Evolutionary conservation across 495 filamentous ascomycete genomes (phyloP).

Genomic region (Astrothelium macrocarpum): DNA sequence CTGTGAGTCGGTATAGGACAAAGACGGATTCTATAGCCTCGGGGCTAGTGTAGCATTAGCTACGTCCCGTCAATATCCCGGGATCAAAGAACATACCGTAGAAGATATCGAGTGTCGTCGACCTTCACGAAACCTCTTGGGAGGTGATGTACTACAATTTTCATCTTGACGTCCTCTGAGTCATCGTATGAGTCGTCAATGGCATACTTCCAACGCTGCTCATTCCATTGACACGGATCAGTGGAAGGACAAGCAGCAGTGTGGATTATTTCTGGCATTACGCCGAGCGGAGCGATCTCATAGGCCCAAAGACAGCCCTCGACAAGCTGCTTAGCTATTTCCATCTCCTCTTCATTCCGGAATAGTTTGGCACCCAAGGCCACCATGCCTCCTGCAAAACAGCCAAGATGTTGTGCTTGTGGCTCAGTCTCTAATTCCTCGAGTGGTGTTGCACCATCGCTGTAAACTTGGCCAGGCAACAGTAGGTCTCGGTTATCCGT

Average conservation of each 20-base stretch:
- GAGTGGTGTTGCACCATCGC: conserved; percentile 15
- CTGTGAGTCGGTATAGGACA: conserved; percentile 29
- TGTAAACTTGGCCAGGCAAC: conserved; percentile 32
- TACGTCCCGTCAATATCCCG: neutral
- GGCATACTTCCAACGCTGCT: conserved; percentile 31
- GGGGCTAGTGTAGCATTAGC: conserved; percentile 13
- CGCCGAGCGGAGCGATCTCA: conserved; percentile 64
- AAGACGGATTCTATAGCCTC: conserved; percentile 29
- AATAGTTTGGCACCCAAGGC: conserved; percentile 48
- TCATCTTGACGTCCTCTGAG: conserved; percentile 7
- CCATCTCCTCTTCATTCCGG: conserved; percentile 43
- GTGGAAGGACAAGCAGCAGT: conserved; percentile 40
- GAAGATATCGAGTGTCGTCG: conserved; percentile 44
- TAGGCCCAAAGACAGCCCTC: conserved; percentile 96
- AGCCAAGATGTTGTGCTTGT: conserved; percentile 46
- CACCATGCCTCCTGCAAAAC: conserved; percentile 52
- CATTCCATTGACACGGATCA: conserved; percentile 45
- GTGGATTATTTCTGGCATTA: conserved; percentile 52
- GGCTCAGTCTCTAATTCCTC: conserved; percentile 21
- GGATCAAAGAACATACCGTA: conserved; percentile 33
- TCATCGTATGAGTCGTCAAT: conserved; percentile 10
- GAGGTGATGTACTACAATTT: conserved; percentile 21
- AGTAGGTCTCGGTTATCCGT: conserved; percentile 10
- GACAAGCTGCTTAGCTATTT: conserved; percentile 53
- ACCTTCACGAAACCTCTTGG: conserved; percentile 19